Base-by-base conservation (phyloP, 1,284 basidiomycete genomes). In the Mycena citricolor region DNA sequence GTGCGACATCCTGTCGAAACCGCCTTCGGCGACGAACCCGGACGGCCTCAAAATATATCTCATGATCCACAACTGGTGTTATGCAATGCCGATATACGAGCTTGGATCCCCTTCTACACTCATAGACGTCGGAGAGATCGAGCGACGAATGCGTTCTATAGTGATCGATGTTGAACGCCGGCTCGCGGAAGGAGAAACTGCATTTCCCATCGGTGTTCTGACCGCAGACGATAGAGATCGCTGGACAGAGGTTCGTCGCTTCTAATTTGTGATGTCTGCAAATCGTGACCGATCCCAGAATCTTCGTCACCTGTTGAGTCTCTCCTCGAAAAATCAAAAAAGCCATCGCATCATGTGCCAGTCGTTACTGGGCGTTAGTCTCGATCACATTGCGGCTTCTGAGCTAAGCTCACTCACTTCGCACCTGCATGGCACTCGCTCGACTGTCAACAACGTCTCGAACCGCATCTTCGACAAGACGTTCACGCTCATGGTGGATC, bases 391-490 rank as follows among this genome's bases (percentile, higher is more conserved):
- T 71, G 77, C 13, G 67, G 83, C 58, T 65, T 55, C 61, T 48
- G 48, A 54, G 12, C 63, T 73, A 65, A 56, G 60, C 41, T 17
- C 61, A 35, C 71, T 94, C 37, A 84, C 92, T 56, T 81, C 85
- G 1, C 91, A 95, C 58, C 75, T 97, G 13, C 81, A 83, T 57
- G 84, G 87, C 54, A 74, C 83, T 43, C 85, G 89, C 30, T 81
- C 82, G 0, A 83, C 86, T 7, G 43, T 59, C 4, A 67, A 74
- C 48, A 82, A 81, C 44, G 81, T 83, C 2, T 74, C 79, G 42
- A 97, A 98, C 61, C 76, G 95, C 33, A 97, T 93, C 81, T 92
- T 87, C 64, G 95, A 99, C 72, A 98, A 98, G 69, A 78, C 87
- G 2, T 78, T 90, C 32, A 83, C 83, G 5, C 67, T 97, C 45